Conservation (phyloP, 177 flowering plant species). For the Tripterygium wilfordii region DNA sequence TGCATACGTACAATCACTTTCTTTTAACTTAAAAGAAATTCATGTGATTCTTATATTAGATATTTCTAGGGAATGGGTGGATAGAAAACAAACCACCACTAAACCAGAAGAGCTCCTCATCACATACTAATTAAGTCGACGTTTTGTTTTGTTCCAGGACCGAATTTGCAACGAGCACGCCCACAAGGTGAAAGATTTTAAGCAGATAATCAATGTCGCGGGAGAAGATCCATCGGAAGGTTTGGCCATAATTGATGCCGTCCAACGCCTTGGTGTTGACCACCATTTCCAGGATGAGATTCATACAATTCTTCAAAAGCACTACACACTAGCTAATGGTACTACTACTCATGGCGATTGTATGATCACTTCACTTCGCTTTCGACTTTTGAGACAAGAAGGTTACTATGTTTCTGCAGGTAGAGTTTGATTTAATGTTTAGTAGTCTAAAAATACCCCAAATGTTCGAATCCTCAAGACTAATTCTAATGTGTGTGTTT, state of each 20-base stretch:
- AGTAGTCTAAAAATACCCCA: background rate
- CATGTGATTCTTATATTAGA: too few species aligned
- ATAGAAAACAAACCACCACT: too few species aligned
- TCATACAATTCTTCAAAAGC: constrained; percentile 14
- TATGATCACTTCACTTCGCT: constrained; percentile 29
- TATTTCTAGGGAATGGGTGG: too few species aligned
- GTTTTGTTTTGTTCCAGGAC: constrained; percentile 7
- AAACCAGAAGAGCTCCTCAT: too few species aligned
- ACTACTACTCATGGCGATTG: background rate
- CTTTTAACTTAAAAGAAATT: too few species aligned
- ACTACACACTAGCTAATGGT: background rate
- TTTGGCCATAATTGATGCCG: constrained; percentile 28
- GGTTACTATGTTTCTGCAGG: constrained; percentile 35
- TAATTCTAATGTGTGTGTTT: background rate
- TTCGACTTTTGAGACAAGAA: constrained; percentile 41
- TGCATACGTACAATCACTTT: too few species aligned
- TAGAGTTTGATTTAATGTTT: background rate
- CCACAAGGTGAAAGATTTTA: constrained; percentile 7
- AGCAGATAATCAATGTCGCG: background rate
- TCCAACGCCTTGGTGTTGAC: constrained; percentile 36
- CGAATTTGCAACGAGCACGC: constrained; percentile 2
- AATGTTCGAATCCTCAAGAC: background rate
- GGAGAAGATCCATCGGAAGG: constrained; percentile 15
- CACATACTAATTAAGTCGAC: too few species aligned
- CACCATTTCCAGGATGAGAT: constrained; percentile 30